Evolutionary conservation across 192 early-diverging fungal genomes (phyloP).

Genomic region (Coemansia sp.): DNA sequence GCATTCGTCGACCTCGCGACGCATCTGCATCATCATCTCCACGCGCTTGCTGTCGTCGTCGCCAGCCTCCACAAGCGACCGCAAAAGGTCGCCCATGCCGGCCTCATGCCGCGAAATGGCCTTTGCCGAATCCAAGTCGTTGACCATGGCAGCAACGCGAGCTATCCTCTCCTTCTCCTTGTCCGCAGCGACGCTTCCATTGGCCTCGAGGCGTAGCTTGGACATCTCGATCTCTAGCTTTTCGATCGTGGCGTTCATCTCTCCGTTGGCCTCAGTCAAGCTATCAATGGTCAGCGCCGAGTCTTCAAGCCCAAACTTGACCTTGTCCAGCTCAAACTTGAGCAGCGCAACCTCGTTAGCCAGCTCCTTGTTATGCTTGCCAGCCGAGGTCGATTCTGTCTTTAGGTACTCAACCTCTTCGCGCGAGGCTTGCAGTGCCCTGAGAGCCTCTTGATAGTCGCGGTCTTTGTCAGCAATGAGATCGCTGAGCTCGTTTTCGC

Average conservation of each 20-base stretch:
- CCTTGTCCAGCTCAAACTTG: constrained; percentile 83
- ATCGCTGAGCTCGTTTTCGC: constrained; percentile 96
- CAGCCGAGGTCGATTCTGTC: constrained; percentile 56
- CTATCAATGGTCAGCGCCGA: constrained; percentile 83
- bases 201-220: constrained; percentile 51
- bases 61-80: constrained; percentile 51
- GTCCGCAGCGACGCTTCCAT: constrained; percentile 10
- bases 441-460: constrained; percentile 65
- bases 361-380: constrained; percentile 72
- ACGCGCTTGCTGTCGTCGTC: constrained; percentile 47
- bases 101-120: constrained; percentile 53
- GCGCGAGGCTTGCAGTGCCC: constrained; percentile 59
- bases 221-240: constrained; percentile 65
- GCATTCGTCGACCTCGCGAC: constrained; percentile 45
- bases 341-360: constrained; percentile 70
- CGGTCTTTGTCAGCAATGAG: constrained; percentile 89
- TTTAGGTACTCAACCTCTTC: constrained; percentile 75
- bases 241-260: constrained; percentile 73
- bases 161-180: constrained; percentile 61
- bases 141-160: constrained; percentile 50
- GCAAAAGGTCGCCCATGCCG: constrained; percentile 50
- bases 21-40: constrained; percentile 45
- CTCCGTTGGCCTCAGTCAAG: constrained; percentile 80
- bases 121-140: constrained; percentile 45
- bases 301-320: constrained; percentile 87